These are phyloP conservation scores for Sphenostylis stenocarpa DNA, from an alignment of 306 rosid genomes.

Conservation along the genomic window DNA sequence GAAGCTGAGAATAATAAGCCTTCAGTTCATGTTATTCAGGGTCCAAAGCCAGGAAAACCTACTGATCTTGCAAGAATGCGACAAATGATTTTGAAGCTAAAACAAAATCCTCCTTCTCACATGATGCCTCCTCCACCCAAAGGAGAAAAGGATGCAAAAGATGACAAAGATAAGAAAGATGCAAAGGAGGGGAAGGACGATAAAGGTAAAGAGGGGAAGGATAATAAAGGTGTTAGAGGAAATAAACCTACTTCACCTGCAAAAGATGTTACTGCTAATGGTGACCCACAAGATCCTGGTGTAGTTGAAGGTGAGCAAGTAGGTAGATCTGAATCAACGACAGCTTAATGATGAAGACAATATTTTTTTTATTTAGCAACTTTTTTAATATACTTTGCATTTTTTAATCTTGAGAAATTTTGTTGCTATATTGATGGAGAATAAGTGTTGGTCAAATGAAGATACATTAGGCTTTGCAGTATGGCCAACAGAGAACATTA, in stretches of 20 bases:
- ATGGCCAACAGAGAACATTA: conserved; percentile 41
- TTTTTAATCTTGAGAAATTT: conserved; percentile 20
- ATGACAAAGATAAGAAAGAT: conserved; percentile 39
- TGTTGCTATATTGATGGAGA: conserved; percentile 47
- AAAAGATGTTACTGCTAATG: conserved; percentile 43
- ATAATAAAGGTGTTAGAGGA: conserved; percentile 34
- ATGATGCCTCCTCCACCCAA: conserved; percentile 87
- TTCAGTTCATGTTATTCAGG: conserved; percentile 62
- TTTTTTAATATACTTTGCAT: conserved; percentile 18
- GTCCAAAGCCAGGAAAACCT: conserved; percentile 96
- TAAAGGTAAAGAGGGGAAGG: conserved; percentile 33
- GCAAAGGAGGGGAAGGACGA: conserved; percentile 35
- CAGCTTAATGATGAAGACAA: conserved; percentile 46
- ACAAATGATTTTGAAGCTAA: conserved; percentile 76
- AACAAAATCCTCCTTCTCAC: conserved; percentile 81
- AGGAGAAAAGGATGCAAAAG: conserved; percentile 48
- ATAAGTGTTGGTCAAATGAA: conserved; percentile 50
- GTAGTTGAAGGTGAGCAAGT: conserved; percentile 40
- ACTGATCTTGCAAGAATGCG: conserved; percentile 92
- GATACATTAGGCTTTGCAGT: conserved; percentile 47
- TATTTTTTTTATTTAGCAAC: conserved; percentile 20
- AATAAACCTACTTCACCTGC: conserved; percentile 44
- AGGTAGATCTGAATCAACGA: conserved; percentile 34
- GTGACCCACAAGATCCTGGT: conserved; percentile 44
- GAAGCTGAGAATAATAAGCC: conserved; percentile 79